Evolutionary conservation across 345 rosid species (phyloP), one percentile per base, ranked within the genome.

Genomic region (Abelmoschus esculentus): DNA sequence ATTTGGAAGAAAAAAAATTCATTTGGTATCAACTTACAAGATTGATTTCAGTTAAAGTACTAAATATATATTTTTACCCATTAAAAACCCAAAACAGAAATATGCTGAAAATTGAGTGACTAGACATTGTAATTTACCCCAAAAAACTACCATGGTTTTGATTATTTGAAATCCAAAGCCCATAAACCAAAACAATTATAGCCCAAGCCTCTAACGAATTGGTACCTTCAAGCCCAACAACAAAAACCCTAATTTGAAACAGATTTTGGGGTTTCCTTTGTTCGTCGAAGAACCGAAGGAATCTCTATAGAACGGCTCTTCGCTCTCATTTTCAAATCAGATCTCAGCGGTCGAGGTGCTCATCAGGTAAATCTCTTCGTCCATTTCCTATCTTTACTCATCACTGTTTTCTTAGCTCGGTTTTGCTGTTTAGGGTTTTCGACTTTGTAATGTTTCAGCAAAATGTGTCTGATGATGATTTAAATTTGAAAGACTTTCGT

Each of bases 381-480:
- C 11, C 11, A 55, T 19, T 59, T 59, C 0, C 28, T 1, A n/a
- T 26, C 44, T 40, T 40, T 12, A 66, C 69, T 28, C 8, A 0
- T 28, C 15, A 10, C 22, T 7, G 11, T 3, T 18, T 22, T 49
- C 9, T 49, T 9, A 3, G 18, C 13, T 1, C 0, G 3, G 19
- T 34, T n/a, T 36, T 36, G n/a, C 46, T 14, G 5, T 17, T 12
- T 56, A 13, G 19, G 53, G 36, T 69, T 69, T 69, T 40, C 2
- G 1, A 6, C 31, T 3, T 31, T 1, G 15, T 10, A 4, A 18
- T 52, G 32, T 31, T 49, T 49, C 9, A 11, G 29, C 15, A 56
- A 14, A 29, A 53, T 56, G 83, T 79, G 82, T 79, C 87, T 81
- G 44, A 73, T 79, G 87, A 83, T 79, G 81, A 73, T 77, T 12